Percentiles rank a stretch among this genome's conserved stretches.
These are phyloP conservation scores for Microcos paniculata DNA, from an alignment of 345 rosid genomes.

Conservation along the genomic window DNA sequence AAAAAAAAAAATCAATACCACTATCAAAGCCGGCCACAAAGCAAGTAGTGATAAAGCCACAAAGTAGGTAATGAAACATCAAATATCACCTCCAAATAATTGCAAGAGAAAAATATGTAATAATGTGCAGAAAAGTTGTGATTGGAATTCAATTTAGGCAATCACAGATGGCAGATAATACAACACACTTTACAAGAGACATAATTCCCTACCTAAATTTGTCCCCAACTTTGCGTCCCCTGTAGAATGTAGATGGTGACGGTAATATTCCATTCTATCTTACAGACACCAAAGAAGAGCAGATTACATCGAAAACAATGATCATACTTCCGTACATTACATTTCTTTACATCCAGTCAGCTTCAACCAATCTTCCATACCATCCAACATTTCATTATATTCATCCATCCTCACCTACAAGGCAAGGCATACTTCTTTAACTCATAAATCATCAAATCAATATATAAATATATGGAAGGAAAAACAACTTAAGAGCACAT, in stretches of 20 bases:
- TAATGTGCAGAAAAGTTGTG: neutral
- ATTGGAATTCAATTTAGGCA: neutral
- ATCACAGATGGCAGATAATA: neutral
- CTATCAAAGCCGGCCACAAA: neutral
- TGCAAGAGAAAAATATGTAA: neutral
- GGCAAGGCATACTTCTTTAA: neutral
- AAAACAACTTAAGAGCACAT: neutral
- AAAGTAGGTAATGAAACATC: neutral
- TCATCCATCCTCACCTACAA: constrained; percentile 20
- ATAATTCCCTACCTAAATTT: constrained; percentile 11
- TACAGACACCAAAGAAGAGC: constrained; percentile 20
- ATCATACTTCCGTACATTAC: constrained; percentile 7
- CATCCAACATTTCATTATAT: neutral
- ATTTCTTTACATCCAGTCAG: constrained; percentile 20
- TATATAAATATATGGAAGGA: neutral
- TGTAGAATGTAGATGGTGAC: neutral
- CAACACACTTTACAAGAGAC: constrained; percentile 31
- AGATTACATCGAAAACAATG: neutral
- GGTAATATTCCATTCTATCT: constrained; percentile 18
- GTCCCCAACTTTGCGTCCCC: neutral
- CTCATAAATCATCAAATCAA: neutral
- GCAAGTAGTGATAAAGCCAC: neutral
- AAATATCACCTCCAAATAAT: neutral
- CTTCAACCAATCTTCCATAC: constrained; percentile 10
- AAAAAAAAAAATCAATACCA: too few relatives aligned